A percentile compares a stretch with the other conserved stretches of the same genome.
These are phyloP conservation scores for Terana coerulea DNA, from an alignment of 768 basidiomycete genomes.

Conservation along the genomic window DNA sequence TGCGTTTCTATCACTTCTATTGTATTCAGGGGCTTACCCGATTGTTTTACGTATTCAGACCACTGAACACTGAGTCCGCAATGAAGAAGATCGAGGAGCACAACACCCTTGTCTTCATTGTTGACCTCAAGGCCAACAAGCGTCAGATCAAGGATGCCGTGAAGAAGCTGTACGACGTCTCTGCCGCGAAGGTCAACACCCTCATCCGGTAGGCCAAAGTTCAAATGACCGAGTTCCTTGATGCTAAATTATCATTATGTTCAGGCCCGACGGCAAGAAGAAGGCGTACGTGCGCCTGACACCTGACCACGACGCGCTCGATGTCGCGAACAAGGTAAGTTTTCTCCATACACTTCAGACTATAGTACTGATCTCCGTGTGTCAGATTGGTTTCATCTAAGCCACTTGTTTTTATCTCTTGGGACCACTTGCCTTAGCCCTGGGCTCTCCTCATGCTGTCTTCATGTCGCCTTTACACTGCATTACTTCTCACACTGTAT, in stretches of 20 bases:
- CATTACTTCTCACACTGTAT: constrained; percentile 8
- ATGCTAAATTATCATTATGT: not conserved
- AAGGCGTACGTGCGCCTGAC: constrained; percentile 98
- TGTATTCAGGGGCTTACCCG: not conserved
- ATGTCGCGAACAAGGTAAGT: constrained; percentile 93
- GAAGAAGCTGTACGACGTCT: constrained; percentile 98
- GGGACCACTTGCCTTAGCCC: not conserved
- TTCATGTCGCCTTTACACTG: constrained; percentile 5
- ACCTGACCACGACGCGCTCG: constrained; percentile 93
- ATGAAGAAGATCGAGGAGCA: constrained; percentile 99
- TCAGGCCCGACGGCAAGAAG: constrained; percentile 96
- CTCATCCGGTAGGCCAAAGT: constrained; percentile 83
- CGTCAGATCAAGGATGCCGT: constrained; percentile 99
- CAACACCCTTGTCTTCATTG: constrained; percentile 98
- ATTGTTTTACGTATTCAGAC: constrained; percentile 36
- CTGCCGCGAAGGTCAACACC: constrained; percentile 96
- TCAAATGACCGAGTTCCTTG: no score
- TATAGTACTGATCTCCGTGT: not conserved
- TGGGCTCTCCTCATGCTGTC: constrained; percentile 7
- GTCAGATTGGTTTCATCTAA: constrained; percentile 93
- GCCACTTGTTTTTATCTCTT: constrained; percentile 1
- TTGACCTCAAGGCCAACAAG: constrained; percentile 95
- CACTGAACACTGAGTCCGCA: constrained; percentile 92
- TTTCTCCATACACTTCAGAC: not conserved
- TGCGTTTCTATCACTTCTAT: constrained; percentile 38